Conservation (phyloP, 2,329 filamentous ascomycete genomes). For the Fusarium tuaranense region DNA sequence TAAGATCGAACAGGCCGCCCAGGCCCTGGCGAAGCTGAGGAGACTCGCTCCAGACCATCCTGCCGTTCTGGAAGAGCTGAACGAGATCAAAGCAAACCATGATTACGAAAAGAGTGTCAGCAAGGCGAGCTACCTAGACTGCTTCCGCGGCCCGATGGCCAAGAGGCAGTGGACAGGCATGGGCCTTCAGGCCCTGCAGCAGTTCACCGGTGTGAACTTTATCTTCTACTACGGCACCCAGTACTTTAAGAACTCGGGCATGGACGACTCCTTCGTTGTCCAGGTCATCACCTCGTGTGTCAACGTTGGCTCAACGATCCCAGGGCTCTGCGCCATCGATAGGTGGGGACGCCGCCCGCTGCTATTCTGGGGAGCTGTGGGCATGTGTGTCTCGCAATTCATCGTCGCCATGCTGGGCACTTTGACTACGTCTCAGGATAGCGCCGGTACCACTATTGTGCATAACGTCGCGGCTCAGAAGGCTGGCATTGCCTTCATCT, state of each 20-base stretch:
- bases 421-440: conserved; percentile 61
- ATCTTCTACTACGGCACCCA: conserved; percentile 55
- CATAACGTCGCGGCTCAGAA: conserved; percentile 59
- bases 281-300: conserved; percentile 50
- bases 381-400: conserved; percentile 70
- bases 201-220: conserved; percentile 48
- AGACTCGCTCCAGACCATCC: conserved; percentile 68
- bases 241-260: conserved; percentile 50
- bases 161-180: conserved; percentile 57
- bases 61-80: conserved; percentile 69
- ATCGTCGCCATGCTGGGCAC: conserved; percentile 69
- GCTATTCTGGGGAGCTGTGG: conserved; percentile 69
- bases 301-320: conserved; percentile 49
- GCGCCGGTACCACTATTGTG: conserved; percentile 52
- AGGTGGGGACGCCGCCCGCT: conserved; percentile 63
- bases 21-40: conserved; percentile 68
- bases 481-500: conserved; percentile 37
- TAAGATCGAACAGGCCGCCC: conserved; percentile 32
- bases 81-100: conserved; percentile 72
- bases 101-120: conserved; percentile 61
- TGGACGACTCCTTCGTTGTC: conserved; percentile 47
- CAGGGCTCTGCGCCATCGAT: conserved; percentile 49
- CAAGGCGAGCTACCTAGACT: background rate
- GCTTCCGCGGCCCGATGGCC: background rate
- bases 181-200: conserved; percentile 66